Percentiles rank a stretch among this genome's conserved stretches.
Evolutionary conservation across 176 grass and related monocot genomes (phyloP).

Genomic region (Triticum turgidum): DNA sequence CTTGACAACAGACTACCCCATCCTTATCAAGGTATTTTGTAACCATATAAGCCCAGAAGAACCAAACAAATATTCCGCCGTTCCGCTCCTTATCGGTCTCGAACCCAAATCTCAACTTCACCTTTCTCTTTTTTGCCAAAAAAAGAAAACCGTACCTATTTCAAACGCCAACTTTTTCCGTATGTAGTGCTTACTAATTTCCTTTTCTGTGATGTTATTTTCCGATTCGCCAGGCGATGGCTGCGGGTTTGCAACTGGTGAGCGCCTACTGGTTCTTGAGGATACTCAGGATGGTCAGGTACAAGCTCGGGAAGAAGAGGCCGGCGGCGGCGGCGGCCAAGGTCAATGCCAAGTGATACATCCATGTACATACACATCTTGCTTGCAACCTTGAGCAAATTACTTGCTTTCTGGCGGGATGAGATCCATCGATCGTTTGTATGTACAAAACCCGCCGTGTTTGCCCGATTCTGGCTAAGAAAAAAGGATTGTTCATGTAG

Average conservation of each 20-base stretch:
- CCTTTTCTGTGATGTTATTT: not conserved
- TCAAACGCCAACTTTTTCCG: not conserved
- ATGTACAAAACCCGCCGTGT: not conserved
- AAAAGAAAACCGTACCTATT: no score
- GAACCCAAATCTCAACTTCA: not conserved
- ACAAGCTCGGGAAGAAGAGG: constrained; percentile 64
- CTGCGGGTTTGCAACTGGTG: constrained; percentile 71
- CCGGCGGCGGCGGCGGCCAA: not conserved
- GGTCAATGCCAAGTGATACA: not conserved
- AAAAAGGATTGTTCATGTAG: not conserved
- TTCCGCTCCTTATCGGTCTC: not conserved
- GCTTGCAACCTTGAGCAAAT: not conserved
- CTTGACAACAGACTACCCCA: constrained; percentile 56
- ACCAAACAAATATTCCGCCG: not conserved
- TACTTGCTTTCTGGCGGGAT: not conserved
- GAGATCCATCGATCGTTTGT: not conserved
- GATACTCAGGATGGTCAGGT: constrained; percentile 66
- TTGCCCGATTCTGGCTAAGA: not conserved
- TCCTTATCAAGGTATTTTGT: constrained; percentile 65
- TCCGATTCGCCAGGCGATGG: constrained; percentile 52
- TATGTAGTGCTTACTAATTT: not conserved
- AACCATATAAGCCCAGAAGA: not conserved
- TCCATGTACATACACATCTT: not conserved
- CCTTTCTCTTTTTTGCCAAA: not conserved
- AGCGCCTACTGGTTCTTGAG: constrained; percentile 87